Evolutionary conservation across 2,329 filamentous ascomycete genomes (phyloP), one percentile per base, ranked within the genome.

Genomic region (Diaporthe sp.): DNA sequence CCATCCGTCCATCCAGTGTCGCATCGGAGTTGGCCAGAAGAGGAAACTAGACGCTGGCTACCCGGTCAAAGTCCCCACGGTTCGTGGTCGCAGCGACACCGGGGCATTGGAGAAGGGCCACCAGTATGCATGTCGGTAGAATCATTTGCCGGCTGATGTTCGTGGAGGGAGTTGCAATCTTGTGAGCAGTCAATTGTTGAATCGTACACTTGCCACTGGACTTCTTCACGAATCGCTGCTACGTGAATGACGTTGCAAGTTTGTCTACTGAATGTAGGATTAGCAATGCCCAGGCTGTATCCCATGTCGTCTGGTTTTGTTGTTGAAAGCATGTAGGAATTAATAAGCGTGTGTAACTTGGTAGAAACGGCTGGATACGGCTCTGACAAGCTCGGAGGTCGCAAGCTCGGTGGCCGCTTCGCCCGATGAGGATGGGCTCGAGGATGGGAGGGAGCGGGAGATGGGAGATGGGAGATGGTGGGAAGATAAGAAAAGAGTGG

Each of bases 331-430:
- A n/a, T 19, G 42, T 17, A 45, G 42, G 42, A 19, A 45, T 5
- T 38, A 38, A 38, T 6, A 38, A 38, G 35, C 35, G 10, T n/a
- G 9, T 50, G 47, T 22, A 50, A 54, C 25, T 25, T 30, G 52
- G 17, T 35, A 17, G 19, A 50, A n/a, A 15, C 61, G 61, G 61
- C 30, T 67, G 45, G 45, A 52, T 35, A 52, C 61, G 61, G 61
- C 61, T 50, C 45, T 50, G 13, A 52, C 61, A 38, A 52, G 61
- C 61, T 28, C 15, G 33, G 57, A 40, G 52, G 13, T 55, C 52
- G n/a, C 22, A n/a, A 42, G 35, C 42, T 47, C 42, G 42, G 60
- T 7, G 13, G 61, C 42, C 19, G 60, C 57, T 60, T 60, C 30
- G 13, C 54, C 54, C 19, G 19, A 42, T 42, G n/a, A 22, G 40